Base-by-base conservation (phyloP, 2,329 filamentous ascomycete species). In the Microsporum canis region DNA sequence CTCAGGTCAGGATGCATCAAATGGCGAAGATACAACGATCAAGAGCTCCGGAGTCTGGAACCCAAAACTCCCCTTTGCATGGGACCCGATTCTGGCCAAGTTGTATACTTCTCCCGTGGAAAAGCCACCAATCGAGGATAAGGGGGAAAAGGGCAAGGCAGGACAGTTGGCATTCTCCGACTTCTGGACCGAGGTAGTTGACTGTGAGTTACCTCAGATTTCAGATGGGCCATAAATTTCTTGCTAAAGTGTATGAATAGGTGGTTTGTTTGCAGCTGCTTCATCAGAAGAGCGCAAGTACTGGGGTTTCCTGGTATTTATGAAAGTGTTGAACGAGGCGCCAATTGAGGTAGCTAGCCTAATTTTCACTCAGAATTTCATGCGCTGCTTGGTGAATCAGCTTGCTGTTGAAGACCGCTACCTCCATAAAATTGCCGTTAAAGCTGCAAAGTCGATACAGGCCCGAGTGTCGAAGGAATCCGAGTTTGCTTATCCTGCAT, bases 261-360 rank as follows among this genome's bases (percentile, higher is more conserved):
- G 92, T 70, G 87, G 88, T 6, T 80, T 96, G 2, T 96, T 97
- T 71, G 87, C 89, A 4, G 84, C 87, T 61, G 84, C 82, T 8
- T 87, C 91, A 5, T 95, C 91, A 1, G 85, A 91, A 49, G 89
- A 91, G 67, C 88, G 95, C 61, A 97, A 96, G 73, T 90, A 89
- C 69, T 91, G 90, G 73, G 94, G 94, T 0, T 92, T 97, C 74
- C 84, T 91, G 68, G 82, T 97, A 1, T 89, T 96, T 68, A 85
- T 87, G 67, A 89, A 87, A 69, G 83, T 91, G 67, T 76, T 96
- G 3, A 76, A 78, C 36, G 78, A 76, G 41, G 76, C 76, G 68
- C 70, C 82, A 72, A 65, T 72, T 64, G 65, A 78, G 71, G 61
- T 81, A 80, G 67, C 82, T 77, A 59, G 79, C 72, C 65, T 79